Base-by-base conservation (phyloP, 192 early-diverging fungal genomes). In the Nowakowskiella sp. region DNA sequence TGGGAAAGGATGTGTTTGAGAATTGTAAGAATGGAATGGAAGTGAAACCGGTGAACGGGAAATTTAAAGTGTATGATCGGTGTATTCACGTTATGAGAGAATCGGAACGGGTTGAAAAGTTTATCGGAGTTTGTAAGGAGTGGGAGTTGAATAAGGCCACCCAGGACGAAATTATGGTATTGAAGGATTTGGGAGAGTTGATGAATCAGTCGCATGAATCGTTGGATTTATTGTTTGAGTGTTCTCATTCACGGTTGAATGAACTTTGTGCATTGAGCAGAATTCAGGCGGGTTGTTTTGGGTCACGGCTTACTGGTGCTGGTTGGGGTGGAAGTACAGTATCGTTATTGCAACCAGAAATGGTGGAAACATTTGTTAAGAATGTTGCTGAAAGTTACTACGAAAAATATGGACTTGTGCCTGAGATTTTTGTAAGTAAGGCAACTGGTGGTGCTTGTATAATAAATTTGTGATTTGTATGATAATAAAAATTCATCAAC, bases 271-370 rank as follows among this genome's bases (percentile, higher is more conserved):
- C n/a, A n/a, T n/a, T n/a, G n/a, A n/a, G n/a, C n/a, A n/a, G n/a
- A n/a, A n/a, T n/a, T n/a, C n/a, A n/a, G n/a, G n/a, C 80, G 9
- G 92, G 92, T 4, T 80, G 90, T 6, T 68, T 77, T 49, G 92
- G 92, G 22, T 85, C 88, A 25, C 69, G 92, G 24, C 72, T 95
- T 39, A 94, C 91, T 2, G 92, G 94, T 9, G 94, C 94, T 32
- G 94, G 94, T 8, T 94, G 89, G 90, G 88, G 88, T 42, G 88
- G 90, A 6, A 88, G 89, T 64, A 85, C 88, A 0, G 91, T 94
- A 19, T 82, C 80, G 39, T 66, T 94, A 31, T 81, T 90, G 9
- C 56, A 76, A 22, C 77, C 75, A 49, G 70, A 78, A 33, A 65
- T 71, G 7, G 79, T 88, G 1, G 64, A 70, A 8, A 45, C 25